Percentiles rank a stretch among this genome's conserved stretches.
Conservation (phyloP, 163 green algal species). For the Volvox carteri region DNA sequence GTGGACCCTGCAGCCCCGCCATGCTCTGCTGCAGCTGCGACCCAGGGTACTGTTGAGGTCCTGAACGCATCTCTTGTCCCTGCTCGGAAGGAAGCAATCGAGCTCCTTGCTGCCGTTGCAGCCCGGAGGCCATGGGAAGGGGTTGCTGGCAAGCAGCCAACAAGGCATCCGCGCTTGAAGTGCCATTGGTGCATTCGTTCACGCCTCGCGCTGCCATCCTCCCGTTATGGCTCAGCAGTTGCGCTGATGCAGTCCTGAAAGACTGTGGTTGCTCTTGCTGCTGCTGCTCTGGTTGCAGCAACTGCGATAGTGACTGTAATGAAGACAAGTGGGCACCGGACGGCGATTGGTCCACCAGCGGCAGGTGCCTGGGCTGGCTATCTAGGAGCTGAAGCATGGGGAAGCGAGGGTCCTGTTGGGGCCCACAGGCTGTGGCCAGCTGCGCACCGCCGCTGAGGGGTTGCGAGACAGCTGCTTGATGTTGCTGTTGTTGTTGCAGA, state of each 20-base stretch:
- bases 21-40: too few species aligned
- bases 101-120: background rate
- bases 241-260: background rate
- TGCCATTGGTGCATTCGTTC: background rate
- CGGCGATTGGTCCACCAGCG: background rate
- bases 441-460: background rate
- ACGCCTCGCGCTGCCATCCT: background rate
- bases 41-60: background rate
- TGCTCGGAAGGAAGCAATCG: background rate
- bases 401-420: background rate
- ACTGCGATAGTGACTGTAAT: background rate
- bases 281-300: too few species aligned
- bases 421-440: background rate
- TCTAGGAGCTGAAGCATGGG: background rate
- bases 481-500: background rate
- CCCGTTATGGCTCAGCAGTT: background rate
- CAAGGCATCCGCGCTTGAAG: background rate
- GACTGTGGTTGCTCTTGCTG: background rate
- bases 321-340: background rate
- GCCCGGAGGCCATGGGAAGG: background rate
- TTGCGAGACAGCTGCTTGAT: background rate
- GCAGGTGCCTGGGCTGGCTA: too few species aligned
- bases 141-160: background rate
- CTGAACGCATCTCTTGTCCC: background rate
- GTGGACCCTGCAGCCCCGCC: background rate